Conservation (phyloP, 2,329 filamentous ascomycete species). For the Cercospora berteroae region DNA sequence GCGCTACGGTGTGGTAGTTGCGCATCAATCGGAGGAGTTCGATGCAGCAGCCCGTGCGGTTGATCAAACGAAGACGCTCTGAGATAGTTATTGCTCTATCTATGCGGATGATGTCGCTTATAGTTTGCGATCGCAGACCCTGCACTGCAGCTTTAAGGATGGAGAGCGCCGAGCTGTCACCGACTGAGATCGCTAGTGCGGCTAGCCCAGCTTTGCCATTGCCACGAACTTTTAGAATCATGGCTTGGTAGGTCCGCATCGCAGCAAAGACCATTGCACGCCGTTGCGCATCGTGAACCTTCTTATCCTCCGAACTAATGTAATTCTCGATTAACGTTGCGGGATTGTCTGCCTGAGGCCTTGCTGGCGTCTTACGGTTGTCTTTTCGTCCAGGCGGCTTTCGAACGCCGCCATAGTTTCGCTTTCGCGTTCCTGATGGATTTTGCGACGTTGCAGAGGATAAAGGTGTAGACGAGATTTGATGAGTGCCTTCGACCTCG, state of each 20-base stretch:
- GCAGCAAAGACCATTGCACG: neutral
- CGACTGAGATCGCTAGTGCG: neutral
- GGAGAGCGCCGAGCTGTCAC: neutral
- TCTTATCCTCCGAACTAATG: neutral
- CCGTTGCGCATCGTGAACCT: neutral
- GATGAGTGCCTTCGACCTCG: neutral
- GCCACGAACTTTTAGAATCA: neutral
- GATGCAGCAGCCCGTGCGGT: neutral
- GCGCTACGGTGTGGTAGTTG: neutral
- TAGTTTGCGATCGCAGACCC: neutral
- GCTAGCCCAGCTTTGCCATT: neutral
- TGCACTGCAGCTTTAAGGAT: neutral
- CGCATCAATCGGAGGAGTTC: neutral
- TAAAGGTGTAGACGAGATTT: neutral
- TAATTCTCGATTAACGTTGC: neutral
- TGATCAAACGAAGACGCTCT: neutral
- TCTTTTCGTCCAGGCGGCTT: neutral
- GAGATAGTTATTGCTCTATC: neutral
- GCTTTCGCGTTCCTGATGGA: neutral
- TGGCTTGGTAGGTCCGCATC: neutral
- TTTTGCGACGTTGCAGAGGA: neutral
- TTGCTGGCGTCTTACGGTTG: neutral
- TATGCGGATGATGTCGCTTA: neutral
- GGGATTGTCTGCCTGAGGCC: neutral
- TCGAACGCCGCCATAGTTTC: neutral